These are phyloP conservation scores for Colletotrichum sp. DNA, from an alignment of 2,329 filamentous ascomycete species.

Conservation along the genomic window DNA sequence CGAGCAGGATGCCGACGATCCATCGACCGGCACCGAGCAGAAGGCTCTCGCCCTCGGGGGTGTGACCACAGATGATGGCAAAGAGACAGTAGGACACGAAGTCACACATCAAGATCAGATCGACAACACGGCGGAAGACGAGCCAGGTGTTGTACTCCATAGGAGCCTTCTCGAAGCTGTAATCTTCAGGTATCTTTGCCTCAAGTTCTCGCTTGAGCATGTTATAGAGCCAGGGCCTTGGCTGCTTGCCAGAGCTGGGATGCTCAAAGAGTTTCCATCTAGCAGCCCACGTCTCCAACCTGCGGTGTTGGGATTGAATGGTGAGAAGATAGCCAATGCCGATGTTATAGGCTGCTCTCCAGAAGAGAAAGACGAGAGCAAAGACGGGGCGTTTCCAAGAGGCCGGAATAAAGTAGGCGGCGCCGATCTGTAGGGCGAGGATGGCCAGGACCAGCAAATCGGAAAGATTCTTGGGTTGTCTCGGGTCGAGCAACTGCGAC, in stretches of 20 bases:
- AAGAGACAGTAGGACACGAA: conserved; percentile 97
- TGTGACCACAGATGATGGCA: conserved; percentile 83
- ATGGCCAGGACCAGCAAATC: conserved; percentile 82
- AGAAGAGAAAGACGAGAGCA: conserved; percentile 86
- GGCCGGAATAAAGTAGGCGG: conserved; percentile 75
- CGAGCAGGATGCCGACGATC: conserved; percentile 76
- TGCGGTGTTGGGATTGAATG: conserved; percentile 87
- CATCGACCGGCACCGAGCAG: conserved; percentile 77
- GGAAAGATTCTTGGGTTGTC: conserved; percentile 92
- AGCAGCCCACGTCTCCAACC: conserved; percentile 85
- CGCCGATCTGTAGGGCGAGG: conserved; percentile 74
- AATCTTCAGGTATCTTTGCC: conserved; percentile 92
- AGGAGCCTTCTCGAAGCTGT: conserved; percentile 89
- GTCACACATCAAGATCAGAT: conserved; percentile 98
- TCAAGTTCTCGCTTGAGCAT: conserved; percentile 90
- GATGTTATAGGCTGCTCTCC: conserved; percentile 90
- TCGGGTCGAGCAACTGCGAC: conserved; percentile 92
- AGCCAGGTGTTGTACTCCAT: conserved; percentile 99
- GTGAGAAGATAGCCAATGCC: conserved; percentile 91
- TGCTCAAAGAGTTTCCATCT: conserved; percentile 87
- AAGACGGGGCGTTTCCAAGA: conserved; percentile 77
- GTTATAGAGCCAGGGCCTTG: conserved; percentile 80
- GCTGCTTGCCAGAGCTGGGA: conserved; percentile 80
- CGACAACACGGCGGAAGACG: conserved; percentile 91
- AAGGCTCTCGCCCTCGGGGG: conserved; percentile 73